Conservation (phyloP, 2,329 filamentous ascomycete species). For the Aspergillus phoenicis region DNA sequence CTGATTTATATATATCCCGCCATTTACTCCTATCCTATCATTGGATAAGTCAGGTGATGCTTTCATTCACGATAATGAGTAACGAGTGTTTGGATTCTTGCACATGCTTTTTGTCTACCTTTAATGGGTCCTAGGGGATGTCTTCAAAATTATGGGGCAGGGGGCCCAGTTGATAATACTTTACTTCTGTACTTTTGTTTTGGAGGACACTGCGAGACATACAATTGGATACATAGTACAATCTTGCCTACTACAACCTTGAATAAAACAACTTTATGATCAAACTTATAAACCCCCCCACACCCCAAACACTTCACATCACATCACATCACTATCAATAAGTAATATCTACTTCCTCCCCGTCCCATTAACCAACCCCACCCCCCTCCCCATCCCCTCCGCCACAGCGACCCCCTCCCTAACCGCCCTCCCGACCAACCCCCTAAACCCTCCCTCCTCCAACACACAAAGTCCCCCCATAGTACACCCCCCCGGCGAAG, state of each 20-base stretch:
- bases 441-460: conserved; percentile 60
- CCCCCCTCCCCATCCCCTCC: conserved; percentile 13
- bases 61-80: not conserved
- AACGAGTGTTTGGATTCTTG: not conserved
- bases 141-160: not conserved
- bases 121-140: not conserved
- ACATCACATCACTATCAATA: too few species aligned
- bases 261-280: not conserved
- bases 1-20: not conserved
- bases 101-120: not conserved
- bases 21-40: not conserved
- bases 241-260: not conserved
- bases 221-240: too few species aligned
- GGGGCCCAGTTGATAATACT: not conserved
- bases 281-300: not conserved
- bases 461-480: conserved; percentile 63
- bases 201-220: too few species aligned
- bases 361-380: conserved; percentile 7
- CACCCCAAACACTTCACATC: not conserved
- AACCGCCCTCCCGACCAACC: conserved; percentile 57
- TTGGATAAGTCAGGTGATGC: not conserved
- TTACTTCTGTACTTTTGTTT: not conserved
- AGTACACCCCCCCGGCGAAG: conserved; percentile 64
- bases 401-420: conserved; percentile 63
- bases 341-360: not conserved